Evolutionary conservation across 441 rosid genomes (phyloP).

Genomic region (Erodium moschatum): DNA sequence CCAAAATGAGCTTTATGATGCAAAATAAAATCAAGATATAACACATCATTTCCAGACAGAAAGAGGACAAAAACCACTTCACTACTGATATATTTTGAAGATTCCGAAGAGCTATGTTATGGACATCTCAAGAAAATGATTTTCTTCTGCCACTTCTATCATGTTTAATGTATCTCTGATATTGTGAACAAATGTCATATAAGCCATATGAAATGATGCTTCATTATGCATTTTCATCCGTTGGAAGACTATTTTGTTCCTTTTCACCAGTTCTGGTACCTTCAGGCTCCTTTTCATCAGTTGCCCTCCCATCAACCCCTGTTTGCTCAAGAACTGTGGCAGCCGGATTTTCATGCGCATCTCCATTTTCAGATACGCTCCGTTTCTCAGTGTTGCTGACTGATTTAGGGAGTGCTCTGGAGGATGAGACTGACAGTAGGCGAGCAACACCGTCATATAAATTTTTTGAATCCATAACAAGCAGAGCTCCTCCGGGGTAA

Average conservation of each 20-base stretch:
- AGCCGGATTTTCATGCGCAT: slow-evolving; percentile 32
- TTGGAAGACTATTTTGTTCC: background rate
- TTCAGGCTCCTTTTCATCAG: slow-evolving; percentile 25
- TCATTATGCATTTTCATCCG: background rate
- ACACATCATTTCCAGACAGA: too few relatives aligned
- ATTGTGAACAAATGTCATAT: too few relatives aligned
- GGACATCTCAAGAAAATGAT: too few relatives aligned
- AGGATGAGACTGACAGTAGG: slow-evolving; percentile 40
- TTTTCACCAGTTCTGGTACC: slow-evolving; percentile 25
- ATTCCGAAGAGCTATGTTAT: too few relatives aligned
- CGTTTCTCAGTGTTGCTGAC: slow-evolving; percentile 31
- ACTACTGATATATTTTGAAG: too few relatives aligned
- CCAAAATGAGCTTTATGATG: too few relatives aligned
- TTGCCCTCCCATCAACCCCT: slow-evolving; percentile 13
- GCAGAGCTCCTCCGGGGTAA: slow-evolving; percentile 64
- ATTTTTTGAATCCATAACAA: slow-evolving; percentile 64
- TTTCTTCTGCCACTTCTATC: too few relatives aligned
- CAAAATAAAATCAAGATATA: too few relatives aligned
- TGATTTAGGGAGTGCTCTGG: slow-evolving; percentile 44
- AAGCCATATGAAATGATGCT: too few relatives aligned
- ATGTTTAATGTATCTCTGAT: too few relatives aligned
- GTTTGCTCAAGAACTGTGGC: slow-evolving; percentile 31
- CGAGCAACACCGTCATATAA: slow-evolving; percentile 51
- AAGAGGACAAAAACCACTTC: too few relatives aligned
- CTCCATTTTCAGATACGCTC: slow-evolving; percentile 37